These are phyloP conservation scores for Astrothelium subdiscretum DNA, from an alignment of 495 filamentous ascomycete species.

Conservation along the genomic window DNA sequence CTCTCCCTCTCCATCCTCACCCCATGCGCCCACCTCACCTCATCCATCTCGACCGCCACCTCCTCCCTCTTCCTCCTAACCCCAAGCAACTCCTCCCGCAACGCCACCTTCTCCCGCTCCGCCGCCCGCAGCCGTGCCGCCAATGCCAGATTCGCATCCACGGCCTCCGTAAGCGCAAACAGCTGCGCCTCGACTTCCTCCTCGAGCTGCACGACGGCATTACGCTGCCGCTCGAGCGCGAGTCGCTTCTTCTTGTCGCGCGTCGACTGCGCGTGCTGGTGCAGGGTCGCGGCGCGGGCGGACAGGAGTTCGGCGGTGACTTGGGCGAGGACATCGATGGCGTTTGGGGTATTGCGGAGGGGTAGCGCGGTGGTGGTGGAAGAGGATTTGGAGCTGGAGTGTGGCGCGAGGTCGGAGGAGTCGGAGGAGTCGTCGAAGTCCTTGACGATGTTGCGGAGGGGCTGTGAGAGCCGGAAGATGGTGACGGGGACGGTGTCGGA, in stretches of 20 bases:
- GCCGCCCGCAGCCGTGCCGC: slow-evolving; percentile 79
- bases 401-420: not conserved
- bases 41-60: slow-evolving; percentile 20
- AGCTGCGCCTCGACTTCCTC: not conserved
- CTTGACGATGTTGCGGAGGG: not conserved
- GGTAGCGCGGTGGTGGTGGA: not conserved
- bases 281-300: not conserved
- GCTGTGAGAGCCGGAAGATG: slow-evolving; percentile 1
- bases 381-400: not conserved
- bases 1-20: slow-evolving; percentile 3
- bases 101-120: slow-evolving; percentile 77
- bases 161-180: not conserved
- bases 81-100: slow-evolving; percentile 77
- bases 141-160: slow-evolving; percentile 26
- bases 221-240: not conserved
- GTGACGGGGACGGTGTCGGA: slow-evolving; percentile 1
- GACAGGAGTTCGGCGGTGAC: slow-evolving; percentile 1
- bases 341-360: not conserved
- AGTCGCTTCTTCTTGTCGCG: not conserved
- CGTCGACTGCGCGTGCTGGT: not conserved
- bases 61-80: slow-evolving; percentile 71
- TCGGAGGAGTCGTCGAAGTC: not conserved
- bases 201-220: not conserved
- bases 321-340: slow-evolving; percentile 6
- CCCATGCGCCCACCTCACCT: slow-evolving; percentile 17